Percentiles rank a stretch among this genome's conserved stretches.
Evolutionary conservation across 495 filamentous ascomycete genomes (phyloP).

Genomic region (Aspergillus panamensis): DNA sequence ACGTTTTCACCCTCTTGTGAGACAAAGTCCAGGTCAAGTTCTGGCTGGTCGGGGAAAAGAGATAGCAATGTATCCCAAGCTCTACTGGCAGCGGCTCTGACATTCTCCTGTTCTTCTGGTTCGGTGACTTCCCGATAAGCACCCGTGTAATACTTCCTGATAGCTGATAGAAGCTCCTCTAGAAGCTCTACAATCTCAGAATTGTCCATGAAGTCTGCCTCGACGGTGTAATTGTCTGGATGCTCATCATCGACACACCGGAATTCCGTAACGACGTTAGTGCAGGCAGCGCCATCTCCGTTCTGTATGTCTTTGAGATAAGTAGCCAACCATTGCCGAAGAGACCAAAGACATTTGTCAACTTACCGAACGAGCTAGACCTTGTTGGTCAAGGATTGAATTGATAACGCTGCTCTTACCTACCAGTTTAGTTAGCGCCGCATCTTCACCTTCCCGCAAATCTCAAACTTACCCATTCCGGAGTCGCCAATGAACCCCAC

Average conservation of each 20-base stretch:
- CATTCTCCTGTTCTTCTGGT: conserved; percentile 15
- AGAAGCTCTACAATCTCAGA: conserved; percentile 26
- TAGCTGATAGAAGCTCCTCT: conserved; percentile 19
- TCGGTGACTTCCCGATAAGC: conserved; percentile 14
- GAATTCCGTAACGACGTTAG: conserved; percentile 34
- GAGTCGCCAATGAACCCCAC: conserved; percentile 27
- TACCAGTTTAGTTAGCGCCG: not conserved
- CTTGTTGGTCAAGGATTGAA: conserved; percentile 26
- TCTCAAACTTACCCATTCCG: conserved; percentile 17
- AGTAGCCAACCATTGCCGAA: not conserved
- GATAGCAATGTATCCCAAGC: conserved; percentile 24
- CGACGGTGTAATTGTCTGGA: conserved; percentile 24
- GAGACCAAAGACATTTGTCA: not conserved
- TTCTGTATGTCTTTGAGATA: conserved; percentile 16
- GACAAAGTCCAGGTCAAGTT: conserved; percentile 24
- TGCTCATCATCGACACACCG: conserved; percentile 23
- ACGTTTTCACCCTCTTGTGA: conserved; percentile 9
- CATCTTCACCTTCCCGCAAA: not conserved
- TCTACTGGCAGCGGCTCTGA: conserved; percentile 6
- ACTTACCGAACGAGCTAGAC: conserved; percentile 30
- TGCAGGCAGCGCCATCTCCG: conserved; percentile 30
- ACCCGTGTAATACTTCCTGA: conserved; percentile 13
- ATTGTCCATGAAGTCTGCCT: conserved; percentile 28
- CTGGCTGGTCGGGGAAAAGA: conserved; percentile 21
- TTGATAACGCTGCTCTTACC: conserved; percentile 38